Percentiles rank a stretch among this genome's conserved stretches.
phyloP scores from a whole-genome alignment of 148 eudicot genomes.

The Camellia sinensis region DNA sequence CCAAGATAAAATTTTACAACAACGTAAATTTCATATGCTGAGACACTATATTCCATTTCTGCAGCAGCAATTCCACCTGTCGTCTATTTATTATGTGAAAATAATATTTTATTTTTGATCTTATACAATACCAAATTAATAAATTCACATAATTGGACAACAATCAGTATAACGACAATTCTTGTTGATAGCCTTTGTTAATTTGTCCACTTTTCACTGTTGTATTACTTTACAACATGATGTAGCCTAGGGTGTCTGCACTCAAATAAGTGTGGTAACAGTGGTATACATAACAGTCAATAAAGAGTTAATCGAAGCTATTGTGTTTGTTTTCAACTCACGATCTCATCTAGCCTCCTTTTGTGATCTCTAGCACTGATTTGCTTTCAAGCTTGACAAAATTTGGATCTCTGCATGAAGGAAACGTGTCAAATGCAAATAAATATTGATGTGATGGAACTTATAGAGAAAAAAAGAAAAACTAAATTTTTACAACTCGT shows the following conservation, averaged over 20 bases:
- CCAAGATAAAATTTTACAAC: no score
- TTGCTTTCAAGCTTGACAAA: slow-evolving; percentile 9
- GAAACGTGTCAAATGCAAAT: background rate
- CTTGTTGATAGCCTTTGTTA: background rate
- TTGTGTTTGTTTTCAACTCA: background rate
- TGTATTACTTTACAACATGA: background rate
- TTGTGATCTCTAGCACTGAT: slow-evolving; percentile 5
- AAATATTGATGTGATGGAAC: background rate
- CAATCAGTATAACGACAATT: background rate
- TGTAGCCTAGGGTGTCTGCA: slow-evolving; percentile 1
- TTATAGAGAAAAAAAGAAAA: background rate
- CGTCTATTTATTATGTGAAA: no score
- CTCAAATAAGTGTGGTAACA: background rate
- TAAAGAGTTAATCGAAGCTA: slow-evolving; percentile 3
- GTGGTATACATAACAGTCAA: background rate
- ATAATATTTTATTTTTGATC: no score
- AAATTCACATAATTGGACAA: background rate
- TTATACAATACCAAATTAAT: background rate
- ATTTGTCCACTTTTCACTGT: slow-evolving; percentile 4
- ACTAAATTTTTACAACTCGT: background rate
- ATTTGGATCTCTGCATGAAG: background rate
- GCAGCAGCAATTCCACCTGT: background rate
- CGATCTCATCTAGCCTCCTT: background rate
- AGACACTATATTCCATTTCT: background rate
- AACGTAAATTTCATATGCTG: background rate